phyloP scores from a whole-genome alignment of 2,329 filamentous ascomycete species.

The Clonostachys byssicola region DNA sequence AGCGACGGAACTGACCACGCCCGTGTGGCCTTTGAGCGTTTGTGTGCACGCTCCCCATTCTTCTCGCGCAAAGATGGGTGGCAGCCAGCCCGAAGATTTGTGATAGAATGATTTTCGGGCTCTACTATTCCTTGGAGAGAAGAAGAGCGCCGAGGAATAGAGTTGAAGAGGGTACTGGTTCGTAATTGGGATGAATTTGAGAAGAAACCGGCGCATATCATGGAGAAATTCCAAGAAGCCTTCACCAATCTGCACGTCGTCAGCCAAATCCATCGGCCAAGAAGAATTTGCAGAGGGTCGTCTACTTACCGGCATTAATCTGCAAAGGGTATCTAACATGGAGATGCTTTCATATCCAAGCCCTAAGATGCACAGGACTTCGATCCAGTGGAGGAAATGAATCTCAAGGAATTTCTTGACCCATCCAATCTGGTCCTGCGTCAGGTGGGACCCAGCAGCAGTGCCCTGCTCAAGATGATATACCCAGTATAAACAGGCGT shows the following conservation, averaged over 20 bases:
- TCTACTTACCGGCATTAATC: background rate
- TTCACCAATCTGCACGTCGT: background rate
- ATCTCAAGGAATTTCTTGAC: constrained; percentile 25
- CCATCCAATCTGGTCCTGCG: background rate
- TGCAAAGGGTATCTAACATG: background rate
- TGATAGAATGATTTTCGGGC: constrained; percentile 5
- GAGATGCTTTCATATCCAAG: constrained; percentile 3
- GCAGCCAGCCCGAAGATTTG: constrained; percentile 7
- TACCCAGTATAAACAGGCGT: constrained; percentile 33
- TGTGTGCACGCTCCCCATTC: constrained; percentile 10
- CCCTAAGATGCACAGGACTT: constrained; percentile 26
- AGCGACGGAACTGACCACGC: background rate
- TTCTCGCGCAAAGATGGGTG: constrained; percentile 1
- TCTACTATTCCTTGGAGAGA: constrained; percentile 12
- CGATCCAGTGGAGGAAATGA: constrained; percentile 36
- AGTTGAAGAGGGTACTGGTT: constrained; percentile 14
- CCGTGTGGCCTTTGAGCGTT: constrained; percentile 4
- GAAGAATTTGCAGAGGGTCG: background rate
- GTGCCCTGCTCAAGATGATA: constrained; percentile 15
- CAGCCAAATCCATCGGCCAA: background rate
- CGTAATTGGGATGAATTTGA: background rate
- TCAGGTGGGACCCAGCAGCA: too few species aligned
- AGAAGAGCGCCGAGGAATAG: constrained; percentile 15
- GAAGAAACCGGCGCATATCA: background rate
- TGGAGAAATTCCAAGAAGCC: background rate